Evolutionary conservation across 805 yeast species (phyloP).

Genomic region (Hanseniaspora guilliermondii): DNA sequence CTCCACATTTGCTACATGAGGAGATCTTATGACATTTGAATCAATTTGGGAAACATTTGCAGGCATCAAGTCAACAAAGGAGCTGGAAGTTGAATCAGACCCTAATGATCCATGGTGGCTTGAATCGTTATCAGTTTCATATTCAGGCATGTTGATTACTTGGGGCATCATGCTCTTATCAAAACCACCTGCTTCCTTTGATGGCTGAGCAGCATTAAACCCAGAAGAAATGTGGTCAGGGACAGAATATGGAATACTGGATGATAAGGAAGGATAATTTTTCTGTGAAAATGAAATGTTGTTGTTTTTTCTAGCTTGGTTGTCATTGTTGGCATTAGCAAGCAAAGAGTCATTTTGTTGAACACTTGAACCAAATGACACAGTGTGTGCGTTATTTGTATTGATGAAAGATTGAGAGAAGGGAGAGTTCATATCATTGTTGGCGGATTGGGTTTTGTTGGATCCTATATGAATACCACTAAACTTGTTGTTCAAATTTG

Average conservation of each 20-base stretch:
- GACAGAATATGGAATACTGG: slow-evolving; percentile 57
- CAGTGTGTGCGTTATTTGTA: slow-evolving; percentile 29
- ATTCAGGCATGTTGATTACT: not conserved
- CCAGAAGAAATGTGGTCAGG: slow-evolving; percentile 27
- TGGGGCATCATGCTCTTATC: not conserved
- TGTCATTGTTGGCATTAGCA: not conserved
- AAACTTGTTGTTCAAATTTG: not conserved
- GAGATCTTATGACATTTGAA: slow-evolving; percentile 60
- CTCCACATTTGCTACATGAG: slow-evolving; percentile 60
- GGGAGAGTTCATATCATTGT: slow-evolving; percentile 10
- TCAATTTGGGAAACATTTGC: slow-evolving; percentile 32
- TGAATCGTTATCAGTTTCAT: slow-evolving; percentile 15
- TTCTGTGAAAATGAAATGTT: slow-evolving; percentile 16
- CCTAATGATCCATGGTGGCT: slow-evolving; percentile 23
- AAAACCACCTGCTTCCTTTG: not conserved
- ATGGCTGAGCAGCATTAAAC: not conserved
- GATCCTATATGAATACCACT: slow-evolving; percentile 8
- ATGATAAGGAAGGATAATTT: slow-evolving; percentile 37
- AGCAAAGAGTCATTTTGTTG: slow-evolving; percentile 5
- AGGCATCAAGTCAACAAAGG: slow-evolving; percentile 30
- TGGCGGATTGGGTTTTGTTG: slow-evolving; percentile 15
- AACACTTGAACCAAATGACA: slow-evolving; percentile 22
- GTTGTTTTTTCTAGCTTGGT: slow-evolving; percentile 11
- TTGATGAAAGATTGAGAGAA: slow-evolving; percentile 25
- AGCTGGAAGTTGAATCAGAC: slow-evolving; percentile 28